These are phyloP conservation scores for Termitomyces sp. DNA, from an alignment of 768 basidiomycete species.

Conservation along the genomic window DNA sequence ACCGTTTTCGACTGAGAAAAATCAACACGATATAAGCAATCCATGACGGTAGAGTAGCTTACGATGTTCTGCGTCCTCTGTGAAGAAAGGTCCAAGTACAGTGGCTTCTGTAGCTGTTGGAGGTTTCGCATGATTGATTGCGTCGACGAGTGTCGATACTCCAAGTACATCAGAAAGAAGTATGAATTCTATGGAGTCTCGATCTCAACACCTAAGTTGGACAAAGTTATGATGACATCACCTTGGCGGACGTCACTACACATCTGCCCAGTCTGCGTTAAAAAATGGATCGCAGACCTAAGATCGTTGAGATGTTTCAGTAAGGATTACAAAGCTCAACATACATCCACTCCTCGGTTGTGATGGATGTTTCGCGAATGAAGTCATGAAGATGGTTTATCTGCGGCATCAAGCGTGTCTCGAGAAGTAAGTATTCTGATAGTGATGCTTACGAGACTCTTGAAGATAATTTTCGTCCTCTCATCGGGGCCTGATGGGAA, in stretches of 20 bases:
- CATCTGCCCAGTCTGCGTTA: slow-evolving; percentile 69
- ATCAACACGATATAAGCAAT: not conserved
- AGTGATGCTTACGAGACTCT: slow-evolving; percentile 29
- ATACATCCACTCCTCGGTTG: slow-evolving; percentile 83
- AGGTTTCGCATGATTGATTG: slow-evolving; percentile 62
- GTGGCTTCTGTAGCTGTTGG: slow-evolving; percentile 65
- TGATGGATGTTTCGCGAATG: slow-evolving; percentile 65
- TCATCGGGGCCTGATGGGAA: slow-evolving; percentile 27
- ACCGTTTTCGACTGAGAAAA: slow-evolving; percentile 49
- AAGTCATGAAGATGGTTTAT: slow-evolving; percentile 71
- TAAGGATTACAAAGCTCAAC: slow-evolving; percentile 4
- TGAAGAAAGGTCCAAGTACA: slow-evolving; percentile 80
- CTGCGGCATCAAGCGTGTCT: slow-evolving; percentile 21
- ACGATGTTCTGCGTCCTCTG: slow-evolving; percentile 72
- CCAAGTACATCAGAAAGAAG: slow-evolving; percentile 81
- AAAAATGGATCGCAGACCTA: slow-evolving; percentile 63
- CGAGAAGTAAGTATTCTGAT: not conserved
- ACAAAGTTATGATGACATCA: slow-evolving; percentile 7
- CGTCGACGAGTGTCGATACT: slow-evolving; percentile 71
- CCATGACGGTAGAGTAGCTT: slow-evolving; percentile 16
- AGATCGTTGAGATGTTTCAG: not conserved
- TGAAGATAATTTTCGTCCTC: slow-evolving; percentile 37
- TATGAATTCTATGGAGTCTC: slow-evolving; percentile 58
- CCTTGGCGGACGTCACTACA: slow-evolving; percentile 63
- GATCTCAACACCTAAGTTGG: not conserved